A percentile compares a stretch with the other conserved stretches of the same genome.
phyloP scores from a whole-genome alignment of 1,284 basidiomycete genomes.

The Fomes fomentarius region DNA sequence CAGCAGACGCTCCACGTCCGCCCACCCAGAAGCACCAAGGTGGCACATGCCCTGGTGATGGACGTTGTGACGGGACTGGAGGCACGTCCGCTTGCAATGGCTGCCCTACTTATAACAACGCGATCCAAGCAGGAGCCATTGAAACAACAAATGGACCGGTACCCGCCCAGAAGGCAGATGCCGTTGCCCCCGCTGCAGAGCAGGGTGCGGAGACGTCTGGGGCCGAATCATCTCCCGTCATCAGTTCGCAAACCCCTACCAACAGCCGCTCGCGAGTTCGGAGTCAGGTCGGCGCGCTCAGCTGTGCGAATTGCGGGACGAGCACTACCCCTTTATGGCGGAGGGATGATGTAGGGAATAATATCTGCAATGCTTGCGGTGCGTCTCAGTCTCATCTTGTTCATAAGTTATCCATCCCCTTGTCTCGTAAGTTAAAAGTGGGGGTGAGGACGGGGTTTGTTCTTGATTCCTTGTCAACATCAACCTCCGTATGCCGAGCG shows the following conservation, averaged over 20 bases:
- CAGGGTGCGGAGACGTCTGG: constrained; percentile 20
- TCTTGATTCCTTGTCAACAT: constrained; percentile 2
- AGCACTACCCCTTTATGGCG: constrained; percentile 95
- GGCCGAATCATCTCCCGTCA: constrained; percentile 30
- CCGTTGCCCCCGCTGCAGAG: constrained; percentile 8
- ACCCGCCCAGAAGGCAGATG: constrained; percentile 12
- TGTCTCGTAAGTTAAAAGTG: constrained; percentile 12
- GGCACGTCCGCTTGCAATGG: constrained; percentile 90
- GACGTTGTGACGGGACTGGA: constrained; percentile 93
- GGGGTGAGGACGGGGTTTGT: background rate
- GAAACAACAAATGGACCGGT: constrained; percentile 18
- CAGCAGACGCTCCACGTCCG: constrained; percentile 20
- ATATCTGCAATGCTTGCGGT: constrained; percentile 94
- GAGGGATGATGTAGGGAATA: constrained; percentile 91
- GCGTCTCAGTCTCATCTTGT: constrained; percentile 42
- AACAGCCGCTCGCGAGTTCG: constrained; percentile 38
- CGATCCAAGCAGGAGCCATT: constrained; percentile 44
- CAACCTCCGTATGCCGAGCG: background rate
- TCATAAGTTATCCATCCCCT: constrained; percentile 12
- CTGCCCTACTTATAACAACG: constrained; percentile 94
- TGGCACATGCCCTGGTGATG: constrained; percentile 94
- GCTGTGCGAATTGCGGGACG: constrained; percentile 91
- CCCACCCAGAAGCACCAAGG: constrained; percentile 39
- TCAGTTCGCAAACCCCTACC: constrained; percentile 30
- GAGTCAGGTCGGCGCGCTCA: constrained; percentile 75